A percentile compares a stretch with the other conserved stretches of the same genome.
Conservation (phyloP, 306 rosid species). For the Vachellia pachyceras region DNA sequence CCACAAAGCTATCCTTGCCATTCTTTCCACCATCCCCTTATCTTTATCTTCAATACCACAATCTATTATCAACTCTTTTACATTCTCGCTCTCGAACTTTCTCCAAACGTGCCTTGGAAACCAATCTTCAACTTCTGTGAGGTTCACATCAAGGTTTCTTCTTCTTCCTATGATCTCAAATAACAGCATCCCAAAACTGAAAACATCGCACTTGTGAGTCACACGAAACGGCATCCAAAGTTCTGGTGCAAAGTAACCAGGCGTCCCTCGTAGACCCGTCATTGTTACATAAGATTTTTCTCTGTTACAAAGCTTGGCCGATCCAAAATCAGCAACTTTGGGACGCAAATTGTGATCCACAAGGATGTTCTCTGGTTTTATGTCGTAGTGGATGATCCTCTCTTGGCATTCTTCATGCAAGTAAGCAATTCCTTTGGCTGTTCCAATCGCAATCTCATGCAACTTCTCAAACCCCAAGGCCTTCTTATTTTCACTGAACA, state of each 20-base stretch:
- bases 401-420: slow-evolving; percentile 50
- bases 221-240: slow-evolving; percentile 46
- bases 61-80: neutral
- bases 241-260: slow-evolving; percentile 53
- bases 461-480: slow-evolving; percentile 35
- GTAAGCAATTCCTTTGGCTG: slow-evolving; percentile 46
- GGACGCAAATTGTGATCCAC: slow-evolving; percentile 37
- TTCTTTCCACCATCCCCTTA: slow-evolving; percentile 22
- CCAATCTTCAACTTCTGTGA: slow-evolving; percentile 41
- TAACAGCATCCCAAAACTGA: slow-evolving; percentile 51
- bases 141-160: slow-evolving; percentile 26
- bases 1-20: slow-evolving; percentile 41
- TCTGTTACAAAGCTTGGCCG: slow-evolving; percentile 46
- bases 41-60: slow-evolving; percentile 45
- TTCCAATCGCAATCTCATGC: slow-evolving; percentile 45
- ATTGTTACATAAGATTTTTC: slow-evolving; percentile 39
- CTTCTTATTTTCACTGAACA: slow-evolving; percentile 21
- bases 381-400: slow-evolving; percentile 48
- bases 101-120: slow-evolving; percentile 45
- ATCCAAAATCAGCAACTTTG: slow-evolving; percentile 48
- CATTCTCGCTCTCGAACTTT: slow-evolving; percentile 8
- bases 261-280: slow-evolving; percentile 49
- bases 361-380: slow-evolving; percentile 50
- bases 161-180: slow-evolving; percentile 48
- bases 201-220: slow-evolving; percentile 54